Evolutionary conservation across 2,329 filamentous ascomycete species (phyloP).

Genomic region (Penicillium sp.): DNA sequence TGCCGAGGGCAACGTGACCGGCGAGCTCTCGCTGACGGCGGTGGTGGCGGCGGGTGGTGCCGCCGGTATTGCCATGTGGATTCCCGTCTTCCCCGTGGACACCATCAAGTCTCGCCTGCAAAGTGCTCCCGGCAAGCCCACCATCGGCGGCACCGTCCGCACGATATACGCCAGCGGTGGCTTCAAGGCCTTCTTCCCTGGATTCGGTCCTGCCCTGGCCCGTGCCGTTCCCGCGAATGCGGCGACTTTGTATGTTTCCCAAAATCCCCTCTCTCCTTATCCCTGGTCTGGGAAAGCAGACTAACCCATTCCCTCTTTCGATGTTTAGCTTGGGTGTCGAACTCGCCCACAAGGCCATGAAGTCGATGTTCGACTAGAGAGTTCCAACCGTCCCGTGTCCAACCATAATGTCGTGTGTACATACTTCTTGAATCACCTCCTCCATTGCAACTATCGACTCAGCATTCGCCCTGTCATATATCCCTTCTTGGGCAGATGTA

Average conservation of each 20-base stretch:
- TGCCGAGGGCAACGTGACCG: slow-evolving; percentile 63
- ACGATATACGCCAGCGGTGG: slow-evolving; percentile 81
- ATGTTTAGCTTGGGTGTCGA: slow-evolving; percentile 42
- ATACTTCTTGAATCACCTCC: not conserved
- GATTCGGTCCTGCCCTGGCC: slow-evolving; percentile 85
- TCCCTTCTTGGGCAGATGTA: too few relatives aligned
- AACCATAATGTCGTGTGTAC: not conserved
- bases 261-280: not conserved
- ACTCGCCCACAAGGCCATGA: slow-evolving; percentile 47
- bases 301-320: not conserved
- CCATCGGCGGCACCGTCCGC: slow-evolving; percentile 70
- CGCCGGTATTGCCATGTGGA: slow-evolving; percentile 98
- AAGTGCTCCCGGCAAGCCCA: slow-evolving; percentile 79
- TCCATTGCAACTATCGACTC: not conserved
- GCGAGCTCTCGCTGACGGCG: slow-evolving; percentile 72
- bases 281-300: not conserved
- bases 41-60: slow-evolving; percentile 81
- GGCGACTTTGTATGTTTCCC: slow-evolving; percentile 64
- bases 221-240: slow-evolving; percentile 94
- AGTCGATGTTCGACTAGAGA: slow-evolving; percentile 39
- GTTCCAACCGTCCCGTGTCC: not conserved
- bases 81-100: slow-evolving; percentile 94
- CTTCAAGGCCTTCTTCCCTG: slow-evolving; percentile 90
- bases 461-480: slow-evolving; percentile 5
- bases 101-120: slow-evolving; percentile 93